Evolutionary conservation across 768 basidiomycete species (phyloP), one percentile per base, ranked within the genome.

Genomic region (Suillus cothurnatus): DNA sequence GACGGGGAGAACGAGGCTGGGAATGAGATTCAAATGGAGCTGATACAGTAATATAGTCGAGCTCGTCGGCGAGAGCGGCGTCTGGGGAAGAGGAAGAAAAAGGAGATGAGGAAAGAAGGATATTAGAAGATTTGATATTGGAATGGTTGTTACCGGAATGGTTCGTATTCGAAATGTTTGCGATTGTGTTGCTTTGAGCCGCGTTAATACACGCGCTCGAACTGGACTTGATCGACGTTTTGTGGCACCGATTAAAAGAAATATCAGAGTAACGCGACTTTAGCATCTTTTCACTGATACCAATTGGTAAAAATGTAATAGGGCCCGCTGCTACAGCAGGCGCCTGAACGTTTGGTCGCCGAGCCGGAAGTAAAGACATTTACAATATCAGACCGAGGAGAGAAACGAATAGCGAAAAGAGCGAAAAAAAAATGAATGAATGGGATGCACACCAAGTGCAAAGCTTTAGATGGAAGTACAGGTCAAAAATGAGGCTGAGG

Each of bases 31-130:
- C 14, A 56, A 64, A 70, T 64, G 73, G 76, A 38, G 73, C 69
- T 41, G 70, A 69, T 67, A 88, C 77, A 68, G 85, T 87, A 71
- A 91, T 89, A 77, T 90, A 92, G 81, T 91, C 89, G 62, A 89
- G 84, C 73, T 90, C 89, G 78, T 91, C 88, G 32, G 86, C 86
- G 64, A 91, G 86, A 21, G 77, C 70, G 39, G 66, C 56, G 17
- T 66, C 68, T 63, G 76, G 21, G 47, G 74, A 61, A 74, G 72
- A 28, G 81, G 83, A 82, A 77, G 82, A 47, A 47, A 47, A 85
- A 72, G 85, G 85, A 80, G 87, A 79, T 69, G 85, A 83, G 66
- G 80, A 80, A 69, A 79, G 80, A 74, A 80, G 72, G 68, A 67
- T 72, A 64, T 74, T 67, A 65, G 70, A 28, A 69, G 14, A 63